These are phyloP conservation scores for Cucumis cinereus DNA, from an alignment of 306 rosid species.

Conservation along the genomic window DNA sequence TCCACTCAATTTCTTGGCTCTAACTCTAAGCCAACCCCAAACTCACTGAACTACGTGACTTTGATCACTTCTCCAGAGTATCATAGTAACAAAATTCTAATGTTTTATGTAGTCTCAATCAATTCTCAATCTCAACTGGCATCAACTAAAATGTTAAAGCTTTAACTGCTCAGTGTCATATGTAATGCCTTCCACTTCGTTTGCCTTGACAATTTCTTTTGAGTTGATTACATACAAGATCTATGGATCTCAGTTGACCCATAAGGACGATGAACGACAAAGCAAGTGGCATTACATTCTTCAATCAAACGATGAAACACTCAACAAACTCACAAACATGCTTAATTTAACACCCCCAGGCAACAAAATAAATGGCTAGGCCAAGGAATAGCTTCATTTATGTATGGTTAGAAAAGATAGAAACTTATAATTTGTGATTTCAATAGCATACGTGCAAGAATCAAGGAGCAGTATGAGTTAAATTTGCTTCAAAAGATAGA, in stretches of 20 bases:
- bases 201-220: neutral
- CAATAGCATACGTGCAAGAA: slow-evolving; percentile 3
- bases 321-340: neutral
- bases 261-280: neutral
- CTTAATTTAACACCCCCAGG: neutral
- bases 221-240: neutral
- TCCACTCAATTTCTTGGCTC: neutral
- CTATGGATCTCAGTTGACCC: neutral
- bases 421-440: neutral
- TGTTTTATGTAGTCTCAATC: neutral
- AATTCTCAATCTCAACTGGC: neutral
- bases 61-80: neutral
- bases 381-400: neutral
- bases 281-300: neutral
- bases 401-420: neutral
- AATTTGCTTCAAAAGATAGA: neutral
- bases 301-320: neutral
- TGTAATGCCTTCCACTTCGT: neutral
- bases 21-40: neutral
- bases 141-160: neutral
- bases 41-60: neutral
- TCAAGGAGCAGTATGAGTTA: neutral
- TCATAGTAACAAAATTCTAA: neutral
- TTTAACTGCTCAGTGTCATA: neutral
- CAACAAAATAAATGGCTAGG: neutral